These are phyloP conservation scores for Polyporus arcularius DNA, from an alignment of 768 basidiomycete species.

Conservation along the genomic window DNA sequence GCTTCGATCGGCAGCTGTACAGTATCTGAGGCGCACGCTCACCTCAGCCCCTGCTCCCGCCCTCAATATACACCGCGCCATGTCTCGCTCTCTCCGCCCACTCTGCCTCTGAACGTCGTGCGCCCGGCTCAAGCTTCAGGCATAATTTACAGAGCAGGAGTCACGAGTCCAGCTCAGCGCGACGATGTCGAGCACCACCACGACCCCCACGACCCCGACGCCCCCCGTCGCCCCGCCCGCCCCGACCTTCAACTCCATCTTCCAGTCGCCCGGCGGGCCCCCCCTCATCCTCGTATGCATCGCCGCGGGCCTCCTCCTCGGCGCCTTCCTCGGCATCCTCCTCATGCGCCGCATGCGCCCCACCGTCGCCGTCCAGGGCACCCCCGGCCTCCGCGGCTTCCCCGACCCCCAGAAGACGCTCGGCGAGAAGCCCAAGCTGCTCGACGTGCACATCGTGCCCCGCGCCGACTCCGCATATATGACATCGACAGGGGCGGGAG, in stretches of 20 bases:
- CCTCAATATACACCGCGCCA: too few relatives aligned
- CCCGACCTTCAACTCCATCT: slow-evolving; percentile 8
- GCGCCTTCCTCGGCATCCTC: slow-evolving; percentile 20
- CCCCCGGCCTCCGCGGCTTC: not conserved
- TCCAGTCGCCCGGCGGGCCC: slow-evolving; percentile 21
- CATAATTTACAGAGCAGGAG: too few relatives aligned
- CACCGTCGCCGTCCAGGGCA: slow-evolving; percentile 7
- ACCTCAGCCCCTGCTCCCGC: not conserved
- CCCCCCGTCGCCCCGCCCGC: not conserved
- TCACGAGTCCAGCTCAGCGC: too few relatives aligned
- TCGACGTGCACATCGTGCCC: slow-evolving; percentile 12
- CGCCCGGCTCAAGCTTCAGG: too few relatives aligned
- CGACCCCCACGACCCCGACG: not conserved
- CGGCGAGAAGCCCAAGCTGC: slow-evolving; percentile 19
- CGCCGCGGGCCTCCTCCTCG: slow-evolving; percentile 23
- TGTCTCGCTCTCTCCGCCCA: too few relatives aligned
- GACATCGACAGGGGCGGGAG: not conserved
- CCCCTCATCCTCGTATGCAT: slow-evolving; percentile 28
- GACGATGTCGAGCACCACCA: not conserved
- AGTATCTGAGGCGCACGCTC: not conserved
- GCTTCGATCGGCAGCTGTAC: not conserved
- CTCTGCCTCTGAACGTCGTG: too few relatives aligned
- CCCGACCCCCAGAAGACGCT: not conserved
- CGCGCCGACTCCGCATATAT: not conserved
- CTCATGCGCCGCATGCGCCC: slow-evolving; percentile 20